phyloP scores from a whole-genome alignment of 805 yeast genomes.

The Kuraishia capsulata region DNA sequence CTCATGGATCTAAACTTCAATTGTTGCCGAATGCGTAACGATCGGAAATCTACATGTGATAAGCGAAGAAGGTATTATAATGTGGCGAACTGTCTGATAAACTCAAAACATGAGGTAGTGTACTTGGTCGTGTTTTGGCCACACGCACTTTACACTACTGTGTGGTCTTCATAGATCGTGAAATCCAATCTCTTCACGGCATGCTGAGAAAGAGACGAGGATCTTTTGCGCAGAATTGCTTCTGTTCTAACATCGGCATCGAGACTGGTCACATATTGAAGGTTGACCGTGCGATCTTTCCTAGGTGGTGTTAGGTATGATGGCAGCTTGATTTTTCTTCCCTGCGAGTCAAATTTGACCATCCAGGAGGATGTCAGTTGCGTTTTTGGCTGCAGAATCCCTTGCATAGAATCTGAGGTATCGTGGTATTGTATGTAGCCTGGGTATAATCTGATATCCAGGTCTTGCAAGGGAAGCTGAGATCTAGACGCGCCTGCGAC shows the following conservation, averaged over 20 bases:
- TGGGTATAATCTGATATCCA: constrained; percentile 6
- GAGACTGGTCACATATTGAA: constrained; percentile 1
- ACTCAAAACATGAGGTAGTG: no score
- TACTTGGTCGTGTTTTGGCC: no score
- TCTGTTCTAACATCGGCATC: not conserved
- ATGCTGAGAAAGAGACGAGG: not conserved
- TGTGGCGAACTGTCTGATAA: no score
- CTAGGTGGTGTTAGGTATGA: constrained; percentile 4
- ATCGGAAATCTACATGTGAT: no score
- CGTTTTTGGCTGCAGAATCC: not conserved
- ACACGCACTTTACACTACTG: no score
- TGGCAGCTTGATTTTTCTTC: not conserved
- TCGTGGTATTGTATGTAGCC: constrained; percentile 5
- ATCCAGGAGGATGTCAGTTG: constrained; percentile 2
- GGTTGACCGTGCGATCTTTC: constrained; percentile 1
- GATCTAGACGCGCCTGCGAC: not conserved
- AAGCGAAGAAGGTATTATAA: no score
- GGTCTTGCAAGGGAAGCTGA: constrained; percentile 3
- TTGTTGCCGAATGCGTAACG: no score
- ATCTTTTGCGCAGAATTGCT: not conserved
- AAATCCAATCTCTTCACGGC: not conserved
- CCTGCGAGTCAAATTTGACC: constrained; percentile 1
- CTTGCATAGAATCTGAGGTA: not conserved
- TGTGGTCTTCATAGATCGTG: no score
- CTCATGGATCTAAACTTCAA: no score